Evolutionary conservation across 163 green algal genomes (phyloP).

Genomic region (Chlorella variabilis): DNA sequence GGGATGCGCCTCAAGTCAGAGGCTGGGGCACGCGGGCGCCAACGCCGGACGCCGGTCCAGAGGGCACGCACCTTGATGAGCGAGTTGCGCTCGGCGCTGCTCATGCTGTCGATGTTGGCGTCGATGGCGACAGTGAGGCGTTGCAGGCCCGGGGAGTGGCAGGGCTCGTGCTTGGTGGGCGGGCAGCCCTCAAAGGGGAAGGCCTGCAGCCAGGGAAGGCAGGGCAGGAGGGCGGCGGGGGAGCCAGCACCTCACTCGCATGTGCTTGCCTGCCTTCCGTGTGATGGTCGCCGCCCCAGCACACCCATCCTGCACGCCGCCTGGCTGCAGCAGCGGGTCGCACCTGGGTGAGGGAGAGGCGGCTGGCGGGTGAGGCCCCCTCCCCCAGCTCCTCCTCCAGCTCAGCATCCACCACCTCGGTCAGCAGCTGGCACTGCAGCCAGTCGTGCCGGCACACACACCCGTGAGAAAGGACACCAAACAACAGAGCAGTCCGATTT

Average conservation of each 20-base stretch:
- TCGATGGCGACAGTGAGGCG: conserved; percentile 40
- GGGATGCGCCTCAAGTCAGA: no score
- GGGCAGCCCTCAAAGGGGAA: conserved; percentile 62
- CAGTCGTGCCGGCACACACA: neutral
- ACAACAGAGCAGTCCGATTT: no score
- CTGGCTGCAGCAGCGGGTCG: no score
- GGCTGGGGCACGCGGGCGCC: no score
- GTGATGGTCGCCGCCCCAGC: no score
- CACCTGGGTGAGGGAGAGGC: conserved; percentile 42
- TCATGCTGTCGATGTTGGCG: conserved; percentile 32
- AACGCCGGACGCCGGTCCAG: no score
- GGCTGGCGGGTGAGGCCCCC: neutral
- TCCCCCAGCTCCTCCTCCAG: conserved; percentile 52
- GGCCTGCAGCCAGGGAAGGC: neutral
- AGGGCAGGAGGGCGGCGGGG: no score
- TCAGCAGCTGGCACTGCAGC: conserved; percentile 35
- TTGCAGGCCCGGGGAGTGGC: conserved; percentile 52
- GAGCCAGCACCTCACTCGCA: no score
- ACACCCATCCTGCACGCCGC: no score
- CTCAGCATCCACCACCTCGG: conserved; percentile 52
- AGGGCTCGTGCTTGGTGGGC: conserved; percentile 40
- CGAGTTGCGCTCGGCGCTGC: conserved; percentile 52
- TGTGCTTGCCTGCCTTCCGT: no score
- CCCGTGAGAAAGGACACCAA: neutral
- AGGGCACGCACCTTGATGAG: conserved; percentile 53